phyloP scores from a whole-genome alignment of 768 basidiomycete genomes.

The Tricholoma hemisulphureum region DNA sequence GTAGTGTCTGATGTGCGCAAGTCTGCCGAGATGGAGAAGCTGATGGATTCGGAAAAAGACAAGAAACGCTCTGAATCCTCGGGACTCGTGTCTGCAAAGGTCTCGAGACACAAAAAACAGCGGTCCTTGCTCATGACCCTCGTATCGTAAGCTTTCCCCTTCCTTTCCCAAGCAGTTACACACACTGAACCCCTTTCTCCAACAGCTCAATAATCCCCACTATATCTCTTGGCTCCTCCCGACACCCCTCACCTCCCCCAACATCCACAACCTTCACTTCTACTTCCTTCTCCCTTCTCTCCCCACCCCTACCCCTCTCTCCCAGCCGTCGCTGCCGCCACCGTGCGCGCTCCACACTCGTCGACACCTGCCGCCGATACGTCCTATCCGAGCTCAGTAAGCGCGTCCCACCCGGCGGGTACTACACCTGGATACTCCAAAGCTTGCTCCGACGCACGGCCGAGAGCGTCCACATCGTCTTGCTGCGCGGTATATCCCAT shows the following conservation, averaged over 20 bases:
- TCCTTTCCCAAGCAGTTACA: constrained; percentile 6
- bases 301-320: constrained; percentile 36
- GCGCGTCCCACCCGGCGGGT: constrained; percentile 38
- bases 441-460: constrained; percentile 49
- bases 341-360: constrained; percentile 63
- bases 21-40: constrained; percentile 41
- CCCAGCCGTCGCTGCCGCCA: constrained; percentile 30
- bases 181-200: constrained; percentile 10
- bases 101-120: constrained; percentile 62
- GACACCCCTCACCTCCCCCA: constrained; percentile 31
- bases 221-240: constrained; percentile 29
- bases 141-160: constrained; percentile 51
- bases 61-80: constrained; percentile 20
- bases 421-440: constrained; percentile 53
- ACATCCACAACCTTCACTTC: constrained; percentile 22
- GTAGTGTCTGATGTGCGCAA: constrained; percentile 54
- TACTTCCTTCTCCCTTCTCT: constrained; percentile 26
- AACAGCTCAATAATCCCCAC: constrained; percentile 28
- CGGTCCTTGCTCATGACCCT: constrained; percentile 70
- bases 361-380: constrained; percentile 65
- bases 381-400: constrained; percentile 52
- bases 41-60: constrained; percentile 32
- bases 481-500: not conserved
- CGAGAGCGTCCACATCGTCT: not conserved
- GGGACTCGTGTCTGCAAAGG: constrained; percentile 31